Conservation (phyloP, 169 alveolate species). For the Amoebophrya sp. region DNA sequence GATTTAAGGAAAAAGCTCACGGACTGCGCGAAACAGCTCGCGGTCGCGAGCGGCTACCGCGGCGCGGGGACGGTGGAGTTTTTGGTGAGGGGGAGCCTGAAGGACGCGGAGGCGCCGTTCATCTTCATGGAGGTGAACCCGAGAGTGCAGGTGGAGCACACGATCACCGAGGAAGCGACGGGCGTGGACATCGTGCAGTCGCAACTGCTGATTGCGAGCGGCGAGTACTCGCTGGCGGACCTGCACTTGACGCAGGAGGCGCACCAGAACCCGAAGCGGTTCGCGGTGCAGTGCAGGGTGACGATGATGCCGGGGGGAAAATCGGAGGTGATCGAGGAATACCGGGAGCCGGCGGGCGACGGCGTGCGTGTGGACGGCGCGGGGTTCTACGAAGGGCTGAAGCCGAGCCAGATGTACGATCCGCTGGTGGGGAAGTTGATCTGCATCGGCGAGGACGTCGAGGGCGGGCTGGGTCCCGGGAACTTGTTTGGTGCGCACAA, state of each 20-base stretch:
- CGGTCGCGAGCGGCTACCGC: slow-evolving; percentile 5
- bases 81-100: background rate
- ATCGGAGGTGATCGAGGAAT: background rate
- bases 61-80: background rate
- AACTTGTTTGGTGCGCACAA: background rate
- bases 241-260: slow-evolving; percentile 7
- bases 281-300: background rate
- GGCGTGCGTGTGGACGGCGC: background rate
- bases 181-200: slow-evolving; percentile 63
- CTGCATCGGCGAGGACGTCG: background rate
- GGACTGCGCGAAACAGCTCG: background rate
- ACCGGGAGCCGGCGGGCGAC: background rate
- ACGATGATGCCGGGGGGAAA: background rate
- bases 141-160: slow-evolving; percentile 71
- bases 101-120: background rate
- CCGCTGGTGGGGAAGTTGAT: background rate
- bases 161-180: slow-evolving; percentile 63
- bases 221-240: background rate
- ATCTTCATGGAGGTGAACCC: slow-evolving; percentile 71
- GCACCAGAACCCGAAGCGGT: background rate
- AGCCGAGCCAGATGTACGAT: background rate
- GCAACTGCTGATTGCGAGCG: slow-evolving; percentile 51
- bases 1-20: background rate
- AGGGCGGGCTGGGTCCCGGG: background rate
- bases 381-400: background rate